Evolutionary conservation across 2,329 filamentous ascomycete genomes (phyloP).

Genomic region (Daldinia sp.): DNA sequence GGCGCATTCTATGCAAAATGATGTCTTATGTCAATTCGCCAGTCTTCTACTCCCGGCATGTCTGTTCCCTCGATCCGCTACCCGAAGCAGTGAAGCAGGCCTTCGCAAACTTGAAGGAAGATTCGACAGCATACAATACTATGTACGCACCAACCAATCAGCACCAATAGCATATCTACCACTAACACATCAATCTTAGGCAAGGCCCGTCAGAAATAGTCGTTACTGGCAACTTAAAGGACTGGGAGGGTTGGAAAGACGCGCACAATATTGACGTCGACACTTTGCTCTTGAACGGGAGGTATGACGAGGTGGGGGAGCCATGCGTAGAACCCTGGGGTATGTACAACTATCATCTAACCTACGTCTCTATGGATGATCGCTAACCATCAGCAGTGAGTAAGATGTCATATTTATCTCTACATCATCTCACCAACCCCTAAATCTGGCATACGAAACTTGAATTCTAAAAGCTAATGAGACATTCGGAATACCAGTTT

Average conservation of each 20-base stretch:
- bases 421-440: neutral
- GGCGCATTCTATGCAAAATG: neutral
- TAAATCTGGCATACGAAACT: neutral
- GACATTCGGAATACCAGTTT: constrained; percentile 25
- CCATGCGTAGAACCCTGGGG: constrained; percentile 24
- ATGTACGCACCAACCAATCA: constrained; percentile 2
- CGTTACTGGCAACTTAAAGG: constrained; percentile 21
- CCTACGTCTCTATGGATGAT: neutral
- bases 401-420: neutral
- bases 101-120: constrained; percentile 15
- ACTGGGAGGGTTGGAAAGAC: constrained; percentile 25
- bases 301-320: constrained; percentile 19
- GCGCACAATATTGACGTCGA: constrained; percentile 24
- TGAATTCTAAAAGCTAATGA: neutral
- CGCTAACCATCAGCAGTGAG: neutral
- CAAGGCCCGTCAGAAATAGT: constrained; percentile 28
- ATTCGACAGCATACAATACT: constrained; percentile 13
- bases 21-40: neutral
- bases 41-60: constrained; percentile 14
- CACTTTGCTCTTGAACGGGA: constrained; percentile 21
- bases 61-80: constrained; percentile 14
- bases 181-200: neutral
- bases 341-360: no score
- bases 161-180: neutral
- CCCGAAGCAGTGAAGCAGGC: constrained; percentile 2